A percentile compares a stretch with the other conserved stretches of the same genome.
Conservation (phyloP, 495 filamentous ascomycete genomes). For the Oleoguttula mirabilis region DNA sequence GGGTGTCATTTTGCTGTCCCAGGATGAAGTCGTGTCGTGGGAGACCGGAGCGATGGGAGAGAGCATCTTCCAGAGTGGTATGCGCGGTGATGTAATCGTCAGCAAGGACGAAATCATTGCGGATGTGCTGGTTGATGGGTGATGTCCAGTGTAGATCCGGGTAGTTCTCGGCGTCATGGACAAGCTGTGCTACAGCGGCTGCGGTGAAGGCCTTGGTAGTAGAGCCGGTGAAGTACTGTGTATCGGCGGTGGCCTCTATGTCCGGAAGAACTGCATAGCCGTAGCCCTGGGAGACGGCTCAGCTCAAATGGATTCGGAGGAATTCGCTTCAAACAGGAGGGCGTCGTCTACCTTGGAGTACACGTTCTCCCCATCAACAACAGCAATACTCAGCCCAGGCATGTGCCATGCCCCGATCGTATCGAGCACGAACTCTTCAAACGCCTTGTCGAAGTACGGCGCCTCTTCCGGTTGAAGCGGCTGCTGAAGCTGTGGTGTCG, state of each 20-base stretch:
- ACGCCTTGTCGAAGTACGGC: no score
- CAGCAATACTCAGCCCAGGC: neutral
- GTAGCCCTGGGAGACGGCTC: neutral
- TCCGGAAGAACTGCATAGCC: neutral
- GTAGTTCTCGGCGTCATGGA: conserved; percentile 25
- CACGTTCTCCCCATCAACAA: neutral
- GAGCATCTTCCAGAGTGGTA: conserved; percentile 11
- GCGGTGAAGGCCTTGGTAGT: conserved; percentile 49
- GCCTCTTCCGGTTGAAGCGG: no score
- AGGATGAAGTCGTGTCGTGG: conserved; percentile 11
- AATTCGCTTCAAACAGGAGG: no score
- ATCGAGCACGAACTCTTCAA: no score
- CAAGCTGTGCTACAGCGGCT: conserved; percentile 36
- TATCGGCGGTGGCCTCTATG: conserved; percentile 1
- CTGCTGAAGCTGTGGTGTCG: no score
- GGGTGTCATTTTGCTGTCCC: neutral
- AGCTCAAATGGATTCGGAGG: neutral
- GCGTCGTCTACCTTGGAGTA: neutral
- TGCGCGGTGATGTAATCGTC: conserved; percentile 33
- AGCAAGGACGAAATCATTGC: conserved; percentile 44
- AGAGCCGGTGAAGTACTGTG: conserved; percentile 26
- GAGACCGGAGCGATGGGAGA: conserved; percentile 14
- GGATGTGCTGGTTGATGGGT: conserved; percentile 37
- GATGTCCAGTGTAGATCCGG: conserved; percentile 36
- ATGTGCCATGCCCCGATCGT: no score